Evolutionary conservation across 2,329 filamentous ascomycete species (phyloP), one percentile per base, ranked within the genome.

Genomic region (Endoconidiophora laricicola): DNA sequence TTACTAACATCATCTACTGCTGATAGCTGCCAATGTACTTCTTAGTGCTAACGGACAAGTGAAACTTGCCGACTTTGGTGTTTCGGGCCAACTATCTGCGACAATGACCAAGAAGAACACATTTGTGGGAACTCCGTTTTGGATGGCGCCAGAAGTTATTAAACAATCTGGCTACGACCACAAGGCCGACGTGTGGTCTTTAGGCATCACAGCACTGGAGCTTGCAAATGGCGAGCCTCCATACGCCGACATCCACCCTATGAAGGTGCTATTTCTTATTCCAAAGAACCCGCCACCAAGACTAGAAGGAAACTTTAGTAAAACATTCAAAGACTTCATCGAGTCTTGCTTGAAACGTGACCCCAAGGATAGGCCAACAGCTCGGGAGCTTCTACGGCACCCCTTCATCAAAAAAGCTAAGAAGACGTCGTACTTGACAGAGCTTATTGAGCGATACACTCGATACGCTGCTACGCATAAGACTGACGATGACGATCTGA

Each of bases 81-180:
- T 98, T 5, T 95, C 90, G 1, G 90, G 90, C 24, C 91, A 96
- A 66, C 74, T 96, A 20, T 93, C 90, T 7, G 90, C 90, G 5
- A 98, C 90, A 46, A 96, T 96, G 88, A 95, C 90, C 55, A 96
- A 96, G 73, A 96, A 96, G 69, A 96, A 96, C 62, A 96, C 90
- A 0, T 98, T 96, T 63, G 90, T 98, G 29, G 91, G 91, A 33
- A 96, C 90, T 0, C 90, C 91, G 1, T 98, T 96, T 63, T 98
- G 91, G 91, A 98, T 98, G 90, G 90, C 91, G 2, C 90, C 90
- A 9, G 90, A 98, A 66, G 90, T 96, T 50, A 98, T 98, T 65
- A 94, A 94, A 67, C 90, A 98, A 64, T 94, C 87, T 52, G 90
- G 90, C 45, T 95, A 96, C 68, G 90, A 95, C 64, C 86, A 94